Percentiles rank a stretch among this genome's conserved stretches.
These are phyloP conservation scores for Sphaerulina vaccinii DNA, from an alignment of 2,329 filamentous ascomycete species.

Conservation along the genomic window DNA sequence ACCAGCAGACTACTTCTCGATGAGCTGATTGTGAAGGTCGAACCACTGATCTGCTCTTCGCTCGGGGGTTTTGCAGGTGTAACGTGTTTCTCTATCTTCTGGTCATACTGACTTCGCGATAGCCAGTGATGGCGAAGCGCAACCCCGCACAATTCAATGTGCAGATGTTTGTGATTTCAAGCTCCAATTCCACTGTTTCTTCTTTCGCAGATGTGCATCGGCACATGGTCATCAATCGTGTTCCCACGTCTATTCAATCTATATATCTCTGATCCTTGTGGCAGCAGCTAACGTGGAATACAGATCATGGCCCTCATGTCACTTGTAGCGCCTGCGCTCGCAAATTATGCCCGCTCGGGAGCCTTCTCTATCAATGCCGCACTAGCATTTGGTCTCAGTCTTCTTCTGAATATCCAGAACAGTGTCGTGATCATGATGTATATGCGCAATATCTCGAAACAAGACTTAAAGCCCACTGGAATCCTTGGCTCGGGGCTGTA, in stretches of 20 bases:
- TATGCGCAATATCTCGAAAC: conserved; percentile 21
- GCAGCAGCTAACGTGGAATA: background rate
- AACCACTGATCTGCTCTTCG: no score
- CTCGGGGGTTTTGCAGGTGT: no score
- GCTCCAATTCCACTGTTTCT: no score
- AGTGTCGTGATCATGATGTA: conserved; percentile 21
- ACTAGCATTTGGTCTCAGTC: conserved; percentile 11
- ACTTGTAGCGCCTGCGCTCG: background rate
- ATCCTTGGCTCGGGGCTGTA: conserved; percentile 17
- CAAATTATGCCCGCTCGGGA: conserved; percentile 10
- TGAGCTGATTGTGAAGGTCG: conserved; percentile 11
- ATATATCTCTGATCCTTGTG: no score
- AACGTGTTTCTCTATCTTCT: no score
- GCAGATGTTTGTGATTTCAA: no score
- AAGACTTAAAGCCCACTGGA: conserved; percentile 17
- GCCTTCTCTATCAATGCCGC: conserved; percentile 19
- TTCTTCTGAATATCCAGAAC: conserved; percentile 25
- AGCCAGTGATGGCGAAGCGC: no score
- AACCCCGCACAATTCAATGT: no score
- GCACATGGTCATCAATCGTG: no score
- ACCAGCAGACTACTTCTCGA: conserved; percentile 16
- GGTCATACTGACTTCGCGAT: no score
- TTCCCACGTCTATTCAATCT: background rate
- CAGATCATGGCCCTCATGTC: background rate
- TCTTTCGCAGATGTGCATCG: no score